Percentiles rank a stretch among this genome's conserved stretches.
phyloP scores from a whole-genome alignment of 2,329 filamentous ascomycete genomes.

The Fusarium hainanense region DNA sequence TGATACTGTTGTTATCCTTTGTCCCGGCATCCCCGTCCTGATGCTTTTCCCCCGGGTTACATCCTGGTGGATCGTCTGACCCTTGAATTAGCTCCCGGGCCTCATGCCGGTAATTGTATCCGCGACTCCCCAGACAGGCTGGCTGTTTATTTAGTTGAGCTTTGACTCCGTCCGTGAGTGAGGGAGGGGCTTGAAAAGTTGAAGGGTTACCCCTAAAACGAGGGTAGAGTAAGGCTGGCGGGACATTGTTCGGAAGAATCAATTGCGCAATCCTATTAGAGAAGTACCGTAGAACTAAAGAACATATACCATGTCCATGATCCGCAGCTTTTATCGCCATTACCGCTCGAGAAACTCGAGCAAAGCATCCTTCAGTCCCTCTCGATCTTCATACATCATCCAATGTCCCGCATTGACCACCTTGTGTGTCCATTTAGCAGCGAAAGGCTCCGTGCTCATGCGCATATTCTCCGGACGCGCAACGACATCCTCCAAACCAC shows the following conservation, averaged over 20 bases:
- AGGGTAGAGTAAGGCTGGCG: background rate
- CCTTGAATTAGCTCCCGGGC: background rate
- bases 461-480: conserved; percentile 21
- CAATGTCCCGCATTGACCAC: conserved; percentile 32
- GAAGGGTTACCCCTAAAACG: background rate
- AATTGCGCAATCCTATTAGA: background rate
- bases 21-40: background rate
- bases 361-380: conserved; percentile 19
- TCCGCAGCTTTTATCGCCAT: background rate
- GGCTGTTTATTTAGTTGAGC: background rate
- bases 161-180: background rate
- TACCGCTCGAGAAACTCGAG: conserved; percentile 19
- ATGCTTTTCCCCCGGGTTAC: background rate
- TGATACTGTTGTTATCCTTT: too few species aligned
- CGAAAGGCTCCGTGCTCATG: conserved; percentile 10
- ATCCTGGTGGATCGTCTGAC: background rate
- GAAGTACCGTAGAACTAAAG: background rate
- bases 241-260: background rate
- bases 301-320: background rate
- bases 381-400: conserved; percentile 33
- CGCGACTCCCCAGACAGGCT: background rate
- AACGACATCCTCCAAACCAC: conserved; percentile 26
- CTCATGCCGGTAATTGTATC: background rate
- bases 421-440: conserved; percentile 24
- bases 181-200: background rate